These are phyloP conservation scores for Trichophyton equinum DNA, from an alignment of 2,329 filamentous ascomycete species.

Conservation along the genomic window DNA sequence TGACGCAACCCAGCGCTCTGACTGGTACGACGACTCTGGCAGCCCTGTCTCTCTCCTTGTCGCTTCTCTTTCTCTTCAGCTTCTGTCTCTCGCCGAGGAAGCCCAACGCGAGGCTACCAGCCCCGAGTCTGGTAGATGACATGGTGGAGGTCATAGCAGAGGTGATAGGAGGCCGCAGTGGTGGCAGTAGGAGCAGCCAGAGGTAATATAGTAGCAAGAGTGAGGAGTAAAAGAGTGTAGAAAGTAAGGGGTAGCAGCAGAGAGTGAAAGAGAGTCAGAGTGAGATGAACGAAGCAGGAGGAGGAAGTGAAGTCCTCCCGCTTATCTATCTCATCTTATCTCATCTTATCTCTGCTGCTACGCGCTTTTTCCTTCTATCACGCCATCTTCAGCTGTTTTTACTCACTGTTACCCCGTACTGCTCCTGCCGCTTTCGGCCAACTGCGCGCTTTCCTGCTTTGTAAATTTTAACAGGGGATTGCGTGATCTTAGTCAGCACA, in stretches of 20 bases:
- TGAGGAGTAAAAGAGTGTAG: background rate
- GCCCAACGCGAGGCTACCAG: background rate
- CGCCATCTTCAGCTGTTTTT: background rate
- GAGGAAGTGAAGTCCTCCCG: constrained; percentile 2
- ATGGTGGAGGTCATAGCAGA: constrained; percentile 56
- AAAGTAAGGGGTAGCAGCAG: background rate
- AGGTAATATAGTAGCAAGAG: too few species aligned
- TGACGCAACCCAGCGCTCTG: background rate
- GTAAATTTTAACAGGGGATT: background rate
- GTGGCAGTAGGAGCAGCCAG: background rate
- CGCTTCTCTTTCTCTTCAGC: background rate
- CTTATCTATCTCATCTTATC: background rate
- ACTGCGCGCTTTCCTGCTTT: background rate
- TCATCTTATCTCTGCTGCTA: background rate
- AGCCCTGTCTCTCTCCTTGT: background rate
- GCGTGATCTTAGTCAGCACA: background rate
- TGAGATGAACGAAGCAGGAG: background rate
- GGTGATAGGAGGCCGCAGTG: constrained; percentile 41
- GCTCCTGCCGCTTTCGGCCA: background rate
- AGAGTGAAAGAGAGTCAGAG: background rate
- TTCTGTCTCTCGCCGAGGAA: background rate
- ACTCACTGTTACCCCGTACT: background rate
- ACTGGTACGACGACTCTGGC: background rate
- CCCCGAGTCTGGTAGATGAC: background rate
- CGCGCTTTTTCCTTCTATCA: background rate